These are phyloP conservation scores for Bryoerythrophyllum caledonicum DNA, from an alignment of 225 moss, liverwort and hornwort species.

Conservation along the genomic window DNA sequence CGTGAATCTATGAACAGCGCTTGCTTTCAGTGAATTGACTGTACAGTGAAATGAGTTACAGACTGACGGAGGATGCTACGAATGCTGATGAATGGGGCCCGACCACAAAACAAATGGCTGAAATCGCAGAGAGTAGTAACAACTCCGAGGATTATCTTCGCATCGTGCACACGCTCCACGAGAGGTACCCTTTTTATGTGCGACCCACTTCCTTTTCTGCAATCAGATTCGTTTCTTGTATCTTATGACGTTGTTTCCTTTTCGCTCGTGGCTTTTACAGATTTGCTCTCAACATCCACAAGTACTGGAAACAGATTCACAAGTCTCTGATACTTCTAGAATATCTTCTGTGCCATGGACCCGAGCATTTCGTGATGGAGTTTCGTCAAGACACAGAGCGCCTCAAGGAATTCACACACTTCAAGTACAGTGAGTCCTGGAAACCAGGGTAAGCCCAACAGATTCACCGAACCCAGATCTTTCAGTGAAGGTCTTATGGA, in stretches of 20 bases:
- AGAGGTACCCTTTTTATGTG: constrained; percentile 17
- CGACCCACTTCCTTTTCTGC: neutral
- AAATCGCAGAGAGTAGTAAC: constrained; percentile 29
- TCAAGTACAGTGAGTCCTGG: no score
- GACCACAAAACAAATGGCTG: constrained; percentile 45
- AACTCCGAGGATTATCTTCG: constrained; percentile 45
- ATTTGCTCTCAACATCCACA: constrained; percentile 31
- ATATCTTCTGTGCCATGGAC: constrained; percentile 53
- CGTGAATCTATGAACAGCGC: neutral
- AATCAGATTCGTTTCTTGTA: neutral
- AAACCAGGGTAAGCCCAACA: constrained; percentile 21
- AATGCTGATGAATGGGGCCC: constrained; percentile 56
- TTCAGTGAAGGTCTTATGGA: neutral
- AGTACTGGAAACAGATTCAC: constrained; percentile 44
- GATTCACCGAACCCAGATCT: no score
- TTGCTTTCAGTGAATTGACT: neutral
- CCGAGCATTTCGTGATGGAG: constrained; percentile 50
- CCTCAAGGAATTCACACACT: constrained; percentile 36
- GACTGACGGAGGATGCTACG: constrained; percentile 53
- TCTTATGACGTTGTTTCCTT: neutral
- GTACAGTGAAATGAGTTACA: neutral
- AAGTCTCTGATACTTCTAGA: constrained; percentile 52
- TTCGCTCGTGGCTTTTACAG: constrained; percentile 26
- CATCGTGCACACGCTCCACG: constrained; percentile 43
- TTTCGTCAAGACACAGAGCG: constrained; percentile 46